Evolutionary conservation across 176 grass and related monocot species (phyloP).

Genomic region (Pontederia paniculata): DNA sequence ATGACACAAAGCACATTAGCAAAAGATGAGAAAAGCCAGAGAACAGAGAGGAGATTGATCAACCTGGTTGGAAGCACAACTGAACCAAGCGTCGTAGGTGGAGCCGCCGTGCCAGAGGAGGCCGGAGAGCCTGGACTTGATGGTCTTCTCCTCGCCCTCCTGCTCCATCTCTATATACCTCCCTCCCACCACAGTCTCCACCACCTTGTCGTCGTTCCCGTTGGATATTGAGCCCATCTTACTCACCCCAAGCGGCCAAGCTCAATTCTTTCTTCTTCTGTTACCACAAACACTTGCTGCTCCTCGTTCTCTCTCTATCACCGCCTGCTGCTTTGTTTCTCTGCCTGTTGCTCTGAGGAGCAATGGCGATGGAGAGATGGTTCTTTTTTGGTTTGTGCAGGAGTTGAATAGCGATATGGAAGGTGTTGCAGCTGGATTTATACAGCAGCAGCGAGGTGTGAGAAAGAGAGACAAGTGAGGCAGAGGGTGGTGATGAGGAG

Average conservation of each 20-base stretch:
- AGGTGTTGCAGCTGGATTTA: constrained; percentile 5
- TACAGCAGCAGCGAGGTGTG: constrained; percentile 19
- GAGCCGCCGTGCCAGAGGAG: constrained; percentile 42
- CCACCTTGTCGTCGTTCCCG: constrained; percentile 56
- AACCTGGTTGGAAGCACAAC: constrained; percentile 43
- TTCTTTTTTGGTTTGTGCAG: constrained; percentile 21
- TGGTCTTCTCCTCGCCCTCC: constrained; percentile 27
- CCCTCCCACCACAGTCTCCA: constrained; percentile 48
- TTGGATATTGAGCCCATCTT: constrained; percentile 41
- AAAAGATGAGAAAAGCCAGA: neutral
- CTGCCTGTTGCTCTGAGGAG: neutral
- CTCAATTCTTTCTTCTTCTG: neutral
- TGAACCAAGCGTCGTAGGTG: constrained; percentile 43
- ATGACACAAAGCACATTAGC: neutral
- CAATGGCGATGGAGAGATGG: constrained; percentile 3
- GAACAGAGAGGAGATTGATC: neutral
- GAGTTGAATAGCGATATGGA: neutral
- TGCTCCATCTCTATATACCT: constrained; percentile 83
- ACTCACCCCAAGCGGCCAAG: neutral
- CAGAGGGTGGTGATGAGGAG: constrained; percentile 4
- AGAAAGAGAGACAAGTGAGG: constrained; percentile 24
- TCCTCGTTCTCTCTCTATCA: too few relatives aligned
- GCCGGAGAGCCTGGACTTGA: constrained; percentile 66
- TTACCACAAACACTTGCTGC: too few relatives aligned
- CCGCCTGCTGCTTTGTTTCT: neutral